These are phyloP conservation scores for Dentipellis sp. DNA, from an alignment of 768 basidiomycete genomes.

Conservation along the genomic window DNA sequence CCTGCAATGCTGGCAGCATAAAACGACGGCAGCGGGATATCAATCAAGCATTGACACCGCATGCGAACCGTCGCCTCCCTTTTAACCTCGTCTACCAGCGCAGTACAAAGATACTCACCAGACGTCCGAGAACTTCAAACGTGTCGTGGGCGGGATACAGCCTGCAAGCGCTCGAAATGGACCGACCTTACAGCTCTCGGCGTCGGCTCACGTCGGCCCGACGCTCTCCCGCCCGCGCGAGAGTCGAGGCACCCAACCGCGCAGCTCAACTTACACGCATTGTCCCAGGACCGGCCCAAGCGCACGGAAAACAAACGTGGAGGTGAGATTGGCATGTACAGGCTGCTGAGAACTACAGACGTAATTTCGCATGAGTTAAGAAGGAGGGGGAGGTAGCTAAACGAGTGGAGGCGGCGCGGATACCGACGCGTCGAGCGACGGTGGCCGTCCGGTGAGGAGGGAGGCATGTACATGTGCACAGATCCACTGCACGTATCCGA, in stretches of 20 bases:
- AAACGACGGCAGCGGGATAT: too few species aligned
- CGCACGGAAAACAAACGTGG: background rate
- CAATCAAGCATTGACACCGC: background rate
- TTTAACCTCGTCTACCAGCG: background rate
- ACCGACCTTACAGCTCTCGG: background rate
- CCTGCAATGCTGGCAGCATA: too few species aligned
- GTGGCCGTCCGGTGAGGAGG: background rate
- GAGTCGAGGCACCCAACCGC: background rate
- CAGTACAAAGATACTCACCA: background rate
- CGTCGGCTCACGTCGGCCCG: background rate
- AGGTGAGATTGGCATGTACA: background rate
- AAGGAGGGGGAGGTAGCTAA: background rate
- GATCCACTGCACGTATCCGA: background rate
- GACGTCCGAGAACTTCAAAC: background rate
- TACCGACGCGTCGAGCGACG: too few species aligned
- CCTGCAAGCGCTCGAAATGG: background rate
- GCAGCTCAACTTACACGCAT: background rate
- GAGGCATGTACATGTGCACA: background rate
- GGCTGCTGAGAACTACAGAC: background rate
- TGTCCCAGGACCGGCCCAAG: background rate
- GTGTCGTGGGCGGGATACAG: background rate
- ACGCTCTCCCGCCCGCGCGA: too few species aligned
- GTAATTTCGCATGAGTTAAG: background rate
- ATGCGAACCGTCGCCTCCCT: background rate
- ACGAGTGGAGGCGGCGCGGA: background rate